Conservation (phyloP, 2,329 filamentous ascomycete genomes). For the Apiospora hydei region DNA sequence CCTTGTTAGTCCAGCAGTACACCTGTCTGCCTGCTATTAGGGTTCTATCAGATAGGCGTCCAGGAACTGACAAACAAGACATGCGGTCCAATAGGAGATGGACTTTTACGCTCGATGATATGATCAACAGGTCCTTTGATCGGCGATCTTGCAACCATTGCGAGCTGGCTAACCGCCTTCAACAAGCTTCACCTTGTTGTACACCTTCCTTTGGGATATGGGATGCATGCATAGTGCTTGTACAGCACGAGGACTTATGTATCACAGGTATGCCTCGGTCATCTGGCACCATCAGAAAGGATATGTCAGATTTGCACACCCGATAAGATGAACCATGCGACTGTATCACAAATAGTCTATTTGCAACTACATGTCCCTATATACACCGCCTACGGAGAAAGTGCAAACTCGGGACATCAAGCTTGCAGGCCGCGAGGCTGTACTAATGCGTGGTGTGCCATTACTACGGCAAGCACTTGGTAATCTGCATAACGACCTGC, state of each 20-base stretch:
- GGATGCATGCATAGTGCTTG: not conserved
- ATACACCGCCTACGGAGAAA: not conserved
- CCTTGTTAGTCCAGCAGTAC: slow-evolving; percentile 1
- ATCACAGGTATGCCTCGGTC: not conserved
- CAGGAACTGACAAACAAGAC: not conserved
- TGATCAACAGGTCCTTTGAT: not conserved
- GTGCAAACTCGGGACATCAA: not conserved
- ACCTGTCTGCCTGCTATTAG: not conserved
- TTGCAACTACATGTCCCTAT: not conserved
- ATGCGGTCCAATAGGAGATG: not conserved
- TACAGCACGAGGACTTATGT: not conserved
- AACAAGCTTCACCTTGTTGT: not conserved
- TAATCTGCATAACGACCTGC: not conserved
- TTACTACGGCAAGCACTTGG: not conserved
- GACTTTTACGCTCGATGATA: not conserved
- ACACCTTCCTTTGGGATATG: not conserved
- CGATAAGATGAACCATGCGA: not conserved
- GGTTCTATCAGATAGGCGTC: not conserved
- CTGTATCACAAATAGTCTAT: not conserved
- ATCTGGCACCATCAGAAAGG: not conserved
- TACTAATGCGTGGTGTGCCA: not conserved
- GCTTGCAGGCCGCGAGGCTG: not conserved
- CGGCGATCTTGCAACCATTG: not conserved
- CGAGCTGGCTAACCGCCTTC: not conserved
- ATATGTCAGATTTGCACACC: not conserved